Evolutionary conservation across 2,329 filamentous ascomycete genomes (phyloP), one percentile per base, ranked within the genome.

Genomic region (Sporothrix pallida): DNA sequence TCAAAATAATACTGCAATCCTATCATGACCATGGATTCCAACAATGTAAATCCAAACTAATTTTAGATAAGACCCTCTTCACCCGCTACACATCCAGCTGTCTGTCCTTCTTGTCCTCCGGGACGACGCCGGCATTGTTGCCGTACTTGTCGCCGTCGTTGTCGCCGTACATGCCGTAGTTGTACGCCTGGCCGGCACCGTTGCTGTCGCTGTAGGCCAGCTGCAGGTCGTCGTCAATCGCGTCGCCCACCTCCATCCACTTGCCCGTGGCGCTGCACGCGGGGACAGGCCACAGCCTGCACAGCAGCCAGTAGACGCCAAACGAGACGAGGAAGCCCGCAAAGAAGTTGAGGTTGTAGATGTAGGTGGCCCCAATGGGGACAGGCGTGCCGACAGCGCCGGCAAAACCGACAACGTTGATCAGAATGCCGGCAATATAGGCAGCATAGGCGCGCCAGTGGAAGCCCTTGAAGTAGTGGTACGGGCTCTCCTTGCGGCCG

Each of bases 281-380:
- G 0, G 92, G 91, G 0, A 97, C 82, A 0, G 94, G 94, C 75
- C 83, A 92, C 37, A 94, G 48, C 74, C 83, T 87, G 80, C 91
- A 94, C 0, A 97, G 84, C 0, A 81, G 72, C 83, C 88, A 97
- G 82, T 98, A 98, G 8, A 90, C 82, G 0, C 76, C 79, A 0
- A 84, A 84, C 0, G 93, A 88, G 12, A 97, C 87, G 65, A 93
- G 85, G 80, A 97, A 95, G 0, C 95, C 95, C 60, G 88, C 88
- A 81, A 98, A 97, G 84, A 95, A 98, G 82, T 97, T 97, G 78
- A 98, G 79, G 77, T 94, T 93, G 85, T 97, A 98, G 74, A 98
- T 89, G 79, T 97, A 97, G 0, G 87, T 89, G 1, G 95, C 95
- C 0, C 92, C 94, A 6, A 88, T 84, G 0, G 95, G 95, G 0